Evolutionary conservation across 345 rosid species (phyloP).

Genomic region (Reutealis trisperma): DNA sequence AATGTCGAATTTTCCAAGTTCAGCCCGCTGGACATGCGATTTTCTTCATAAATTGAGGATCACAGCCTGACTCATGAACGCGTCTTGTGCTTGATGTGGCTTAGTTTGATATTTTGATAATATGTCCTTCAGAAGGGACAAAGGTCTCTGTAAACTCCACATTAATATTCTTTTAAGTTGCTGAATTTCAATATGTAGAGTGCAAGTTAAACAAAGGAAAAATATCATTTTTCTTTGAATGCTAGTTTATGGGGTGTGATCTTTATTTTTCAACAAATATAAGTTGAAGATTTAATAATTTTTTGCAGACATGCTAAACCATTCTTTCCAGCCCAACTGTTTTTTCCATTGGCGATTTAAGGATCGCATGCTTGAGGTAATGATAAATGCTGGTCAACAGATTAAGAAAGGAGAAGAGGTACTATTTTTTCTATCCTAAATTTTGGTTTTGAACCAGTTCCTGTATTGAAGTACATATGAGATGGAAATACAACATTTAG

Average conservation of each 20-base stretch:
- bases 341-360: conserved; percentile 94
- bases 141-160: no score
- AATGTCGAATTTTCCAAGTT: no score
- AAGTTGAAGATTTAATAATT: conserved; percentile 1
- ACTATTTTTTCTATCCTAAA: conserved; percentile 19
- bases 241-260: not conserved
- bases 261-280: not conserved
- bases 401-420: conserved; percentile 91
- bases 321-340: conserved; percentile 86
- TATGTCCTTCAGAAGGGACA: no score
- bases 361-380: conserved; percentile 95
- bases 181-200: no score
- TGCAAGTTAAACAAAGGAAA: no score
- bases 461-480: not conserved
- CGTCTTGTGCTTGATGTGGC: no score
- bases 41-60: no score
- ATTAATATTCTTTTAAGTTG: no score
- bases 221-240: no score
- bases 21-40: no score
- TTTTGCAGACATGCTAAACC: conserved; percentile 88
- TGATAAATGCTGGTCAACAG: conserved; percentile 89
- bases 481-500: not conserved
- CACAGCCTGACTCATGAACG: no score
- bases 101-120: no score
- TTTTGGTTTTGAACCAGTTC: conserved; percentile 18